A percentile compares a stretch with the other conserved stretches of the same genome.
Evolutionary conservation across 176 grass and related monocot species (phyloP).

Genomic region (Olyra latifolia): DNA sequence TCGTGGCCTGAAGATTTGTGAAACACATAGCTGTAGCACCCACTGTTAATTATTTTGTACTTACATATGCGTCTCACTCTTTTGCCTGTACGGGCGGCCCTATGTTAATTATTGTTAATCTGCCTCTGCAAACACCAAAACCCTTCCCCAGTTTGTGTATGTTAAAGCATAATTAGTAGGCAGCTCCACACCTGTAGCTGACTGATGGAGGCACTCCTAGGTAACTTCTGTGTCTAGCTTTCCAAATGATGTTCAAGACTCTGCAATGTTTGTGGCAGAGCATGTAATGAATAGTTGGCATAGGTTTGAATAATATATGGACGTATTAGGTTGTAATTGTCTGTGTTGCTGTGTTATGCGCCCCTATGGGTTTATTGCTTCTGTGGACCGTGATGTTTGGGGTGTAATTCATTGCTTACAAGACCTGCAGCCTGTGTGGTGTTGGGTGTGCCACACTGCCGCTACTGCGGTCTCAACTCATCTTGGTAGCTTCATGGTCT

Average conservation of each 20-base stretch:
- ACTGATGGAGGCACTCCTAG: constrained; percentile 40
- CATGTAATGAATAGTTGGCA: constrained; percentile 25
- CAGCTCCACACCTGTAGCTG: constrained; percentile 45
- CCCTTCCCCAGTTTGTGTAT: constrained; percentile 39
- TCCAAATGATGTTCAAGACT: constrained; percentile 38
- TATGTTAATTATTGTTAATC: constrained; percentile 38
- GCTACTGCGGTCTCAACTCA: background rate
- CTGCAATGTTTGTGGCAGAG: constrained; percentile 35
- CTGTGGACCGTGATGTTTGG: background rate
- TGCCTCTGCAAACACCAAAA: background rate
- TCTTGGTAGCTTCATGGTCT: background rate
- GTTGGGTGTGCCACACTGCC: background rate
- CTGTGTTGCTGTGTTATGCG: background rate
- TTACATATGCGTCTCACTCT: constrained; percentile 17
- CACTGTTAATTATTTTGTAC: constrained; percentile 45
- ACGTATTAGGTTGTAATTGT: constrained; percentile 17
- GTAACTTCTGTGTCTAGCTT: constrained; percentile 30
- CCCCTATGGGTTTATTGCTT: background rate
- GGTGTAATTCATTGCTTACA: background rate
- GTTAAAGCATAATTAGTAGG: constrained; percentile 31
- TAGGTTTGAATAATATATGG: constrained; percentile 39
- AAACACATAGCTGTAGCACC: constrained; percentile 37
- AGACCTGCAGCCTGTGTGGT: background rate
- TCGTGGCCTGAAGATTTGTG: constrained; percentile 30
- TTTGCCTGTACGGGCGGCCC: constrained; percentile 28